Conservation (phyloP, 2,329 filamentous ascomycete species). For the Colletotrichum orbiculare region DNA sequence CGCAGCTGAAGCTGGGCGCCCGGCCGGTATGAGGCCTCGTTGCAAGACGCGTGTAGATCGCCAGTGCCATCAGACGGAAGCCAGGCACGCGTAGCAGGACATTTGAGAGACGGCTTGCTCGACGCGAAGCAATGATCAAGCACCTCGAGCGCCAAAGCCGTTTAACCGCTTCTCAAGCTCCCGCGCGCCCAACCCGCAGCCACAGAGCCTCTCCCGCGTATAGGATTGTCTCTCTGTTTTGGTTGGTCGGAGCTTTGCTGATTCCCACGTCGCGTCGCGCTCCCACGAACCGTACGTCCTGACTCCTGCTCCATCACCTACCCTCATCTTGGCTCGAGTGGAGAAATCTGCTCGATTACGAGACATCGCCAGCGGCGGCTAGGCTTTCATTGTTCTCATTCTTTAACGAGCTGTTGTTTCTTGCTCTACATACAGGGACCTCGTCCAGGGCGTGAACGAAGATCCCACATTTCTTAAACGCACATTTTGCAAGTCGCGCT, state of each 20-base stretch:
- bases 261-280: background rate
- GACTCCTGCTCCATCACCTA: constrained; percentile 1
- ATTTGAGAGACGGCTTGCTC: background rate
- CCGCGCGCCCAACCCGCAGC: constrained; percentile 1
- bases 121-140: background rate
- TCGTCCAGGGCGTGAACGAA: background rate
- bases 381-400: background rate
- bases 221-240: background rate
- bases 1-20: constrained; percentile 16
- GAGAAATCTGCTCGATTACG: constrained; percentile 1
- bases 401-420: background rate
- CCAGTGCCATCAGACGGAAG: constrained; percentile 21
- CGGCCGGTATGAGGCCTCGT: constrained; percentile 12
- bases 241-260: background rate
- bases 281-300: background rate
- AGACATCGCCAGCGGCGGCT: constrained; percentile 17
- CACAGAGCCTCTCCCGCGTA: constrained; percentile 20
- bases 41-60: constrained; percentile 13
- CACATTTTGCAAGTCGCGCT: background rate
- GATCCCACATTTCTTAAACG: background rate
- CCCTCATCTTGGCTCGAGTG: constrained; percentile 1
- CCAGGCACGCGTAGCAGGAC: constrained; percentile 1
- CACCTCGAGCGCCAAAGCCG: background rate
- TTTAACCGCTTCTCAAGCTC: background rate
- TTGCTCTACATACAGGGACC: background rate